Percentiles rank a stretch among this genome's conserved stretches.
These are phyloP conservation scores for Rhizopogon sp. DNA, from an alignment of 768 basidiomycete species.

Conservation along the genomic window DNA sequence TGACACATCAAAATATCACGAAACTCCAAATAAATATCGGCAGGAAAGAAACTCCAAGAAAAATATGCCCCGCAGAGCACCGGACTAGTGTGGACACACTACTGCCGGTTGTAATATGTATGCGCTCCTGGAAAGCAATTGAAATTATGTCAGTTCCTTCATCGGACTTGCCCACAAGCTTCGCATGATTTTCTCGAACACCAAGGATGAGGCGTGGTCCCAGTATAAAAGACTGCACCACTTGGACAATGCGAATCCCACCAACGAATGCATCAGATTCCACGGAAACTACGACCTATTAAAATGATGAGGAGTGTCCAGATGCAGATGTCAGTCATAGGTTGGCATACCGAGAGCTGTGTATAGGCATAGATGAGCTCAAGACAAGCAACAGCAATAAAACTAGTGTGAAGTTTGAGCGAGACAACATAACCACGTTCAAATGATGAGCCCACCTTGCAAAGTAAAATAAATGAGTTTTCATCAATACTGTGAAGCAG, in stretches of 20 bases:
- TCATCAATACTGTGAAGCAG: neutral
- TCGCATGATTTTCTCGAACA: neutral
- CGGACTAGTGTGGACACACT: neutral
- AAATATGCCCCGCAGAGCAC: neutral
- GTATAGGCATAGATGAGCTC: neutral
- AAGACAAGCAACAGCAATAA: neutral
- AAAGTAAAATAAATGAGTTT: neutral
- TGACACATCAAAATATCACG: too few species aligned
- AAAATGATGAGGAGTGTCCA: neutral
- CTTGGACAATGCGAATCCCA: neutral
- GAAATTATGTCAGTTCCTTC: neutral
- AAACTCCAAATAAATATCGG: too few species aligned
- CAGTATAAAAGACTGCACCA: neutral
- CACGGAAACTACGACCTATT: neutral
- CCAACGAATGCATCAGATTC: neutral
- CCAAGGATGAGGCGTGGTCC: neutral
- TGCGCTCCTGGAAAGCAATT: neutral
- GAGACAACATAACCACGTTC: neutral
- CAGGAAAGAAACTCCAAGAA: neutral
- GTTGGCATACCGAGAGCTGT: neutral
- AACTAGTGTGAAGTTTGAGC: neutral
- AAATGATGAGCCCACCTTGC: neutral
- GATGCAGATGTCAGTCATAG: neutral
- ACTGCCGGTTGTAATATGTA: neutral
- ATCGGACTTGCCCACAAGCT: neutral